Conservation (phyloP, 768 basidiomycete species). For the Amanita pallidorosea region DNA sequence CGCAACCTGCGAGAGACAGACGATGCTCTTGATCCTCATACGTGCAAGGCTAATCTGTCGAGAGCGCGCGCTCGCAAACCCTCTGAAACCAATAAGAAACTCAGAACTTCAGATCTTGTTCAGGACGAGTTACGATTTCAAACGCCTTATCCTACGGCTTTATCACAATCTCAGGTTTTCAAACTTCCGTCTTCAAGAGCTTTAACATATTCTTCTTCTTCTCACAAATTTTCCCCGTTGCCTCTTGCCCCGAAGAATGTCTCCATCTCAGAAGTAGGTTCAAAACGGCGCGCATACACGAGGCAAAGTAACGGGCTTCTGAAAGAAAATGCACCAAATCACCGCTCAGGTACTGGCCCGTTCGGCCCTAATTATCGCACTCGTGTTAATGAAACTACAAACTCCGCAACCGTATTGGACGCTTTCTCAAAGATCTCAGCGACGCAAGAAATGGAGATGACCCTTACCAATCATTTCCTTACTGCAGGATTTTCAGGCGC, state of each 20-base stretch:
- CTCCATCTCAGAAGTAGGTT: background rate
- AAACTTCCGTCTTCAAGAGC: constrained; percentile 1
- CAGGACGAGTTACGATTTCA: background rate
- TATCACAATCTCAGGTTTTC: constrained; percentile 5
- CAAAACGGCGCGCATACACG: constrained; percentile 1
- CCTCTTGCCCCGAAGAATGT: background rate
- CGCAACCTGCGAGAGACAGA: background rate
- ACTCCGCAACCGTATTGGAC: background rate
- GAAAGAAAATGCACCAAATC: constrained; percentile 3
- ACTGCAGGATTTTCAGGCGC: background rate
- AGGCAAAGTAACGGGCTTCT: background rate
- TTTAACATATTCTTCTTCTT: background rate
- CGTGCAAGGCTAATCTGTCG: background rate
- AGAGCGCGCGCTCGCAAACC: background rate
- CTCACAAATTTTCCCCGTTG: background rate
- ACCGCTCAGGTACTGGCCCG: background rate
- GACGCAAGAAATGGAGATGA: background rate
- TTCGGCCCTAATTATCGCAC: background rate
- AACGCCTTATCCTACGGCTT: constrained; percentile 4
- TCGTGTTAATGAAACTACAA: background rate
- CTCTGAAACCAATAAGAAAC: background rate
- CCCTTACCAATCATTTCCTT: background rate
- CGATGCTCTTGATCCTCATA: background rate
- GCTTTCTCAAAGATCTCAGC: background rate
- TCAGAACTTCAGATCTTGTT: background rate